Evolutionary conservation across 2,329 filamentous ascomycete genomes (phyloP).

Genomic region (Sclerotiophoma versabilis): DNA sequence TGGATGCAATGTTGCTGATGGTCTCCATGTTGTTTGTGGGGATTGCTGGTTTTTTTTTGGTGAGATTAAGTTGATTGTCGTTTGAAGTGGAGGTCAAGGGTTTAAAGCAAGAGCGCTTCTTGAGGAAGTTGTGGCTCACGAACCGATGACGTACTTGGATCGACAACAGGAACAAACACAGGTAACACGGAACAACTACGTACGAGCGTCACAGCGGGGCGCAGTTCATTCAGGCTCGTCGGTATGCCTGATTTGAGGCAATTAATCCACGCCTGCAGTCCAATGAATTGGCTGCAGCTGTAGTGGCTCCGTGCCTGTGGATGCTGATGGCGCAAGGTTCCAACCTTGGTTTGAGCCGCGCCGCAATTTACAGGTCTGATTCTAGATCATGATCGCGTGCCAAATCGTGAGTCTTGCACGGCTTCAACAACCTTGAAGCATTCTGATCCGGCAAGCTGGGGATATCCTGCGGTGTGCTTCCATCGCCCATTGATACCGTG

Average conservation of each 20-base stretch:
- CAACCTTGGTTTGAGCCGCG: conserved; percentile 13
- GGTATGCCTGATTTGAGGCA: conserved; percentile 1
- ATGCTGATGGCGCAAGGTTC: conserved; percentile 7
- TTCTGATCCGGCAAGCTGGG: neutral
- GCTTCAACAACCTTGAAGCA: neutral
- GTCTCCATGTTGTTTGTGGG: conserved; percentile 44
- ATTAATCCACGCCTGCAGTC: conserved; percentile 6
- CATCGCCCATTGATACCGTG: neutral
- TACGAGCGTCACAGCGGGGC: conserved; percentile 24
- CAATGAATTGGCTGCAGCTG: conserved; percentile 7
- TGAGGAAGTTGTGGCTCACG: conserved; percentile 21
- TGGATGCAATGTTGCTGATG: conserved; percentile 44
- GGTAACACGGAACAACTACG: conserved; percentile 22
- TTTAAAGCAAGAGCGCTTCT: conserved; percentile 12
- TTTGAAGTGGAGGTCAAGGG: conserved; percentile 1
- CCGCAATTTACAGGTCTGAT: neutral
- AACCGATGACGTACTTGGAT: conserved; percentile 27
- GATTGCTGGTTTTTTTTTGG: neutral
- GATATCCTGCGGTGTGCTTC: neutral
- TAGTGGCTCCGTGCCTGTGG: neutral
- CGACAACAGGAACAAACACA: conserved; percentile 11
- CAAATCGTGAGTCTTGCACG: neutral
- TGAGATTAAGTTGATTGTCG: neutral
- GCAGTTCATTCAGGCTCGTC: conserved; percentile 5
- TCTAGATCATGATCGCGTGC: conserved; percentile 12